These are phyloP conservation scores for Iodosphaeria phyllophila DNA, from an alignment of 2,329 filamentous ascomycete genomes.

Conservation along the genomic window DNA sequence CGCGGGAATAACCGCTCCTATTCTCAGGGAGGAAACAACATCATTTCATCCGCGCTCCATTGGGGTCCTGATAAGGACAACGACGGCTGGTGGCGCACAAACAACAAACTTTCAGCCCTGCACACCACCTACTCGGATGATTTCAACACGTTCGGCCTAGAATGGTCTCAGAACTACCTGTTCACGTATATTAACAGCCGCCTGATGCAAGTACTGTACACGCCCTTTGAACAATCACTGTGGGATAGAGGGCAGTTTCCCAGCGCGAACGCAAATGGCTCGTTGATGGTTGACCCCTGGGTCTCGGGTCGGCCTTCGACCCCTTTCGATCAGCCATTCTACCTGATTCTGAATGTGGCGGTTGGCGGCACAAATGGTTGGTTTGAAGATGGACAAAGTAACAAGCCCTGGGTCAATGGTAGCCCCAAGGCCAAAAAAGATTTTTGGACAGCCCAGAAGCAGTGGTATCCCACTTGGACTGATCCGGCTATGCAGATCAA, in stretches of 20 bases:
- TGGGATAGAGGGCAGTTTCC: slow-evolving; percentile 55
- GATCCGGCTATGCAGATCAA: slow-evolving; percentile 48
- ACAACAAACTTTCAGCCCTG: slow-evolving; percentile 55
- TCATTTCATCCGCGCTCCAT: slow-evolving; percentile 61
- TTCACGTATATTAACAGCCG: slow-evolving; percentile 75
- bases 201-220: slow-evolving; percentile 64
- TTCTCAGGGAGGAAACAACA: slow-evolving; percentile 60
- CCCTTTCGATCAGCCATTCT: slow-evolving; percentile 61
- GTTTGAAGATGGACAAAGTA: slow-evolving; percentile 54
- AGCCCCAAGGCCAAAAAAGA: slow-evolving; percentile 49
- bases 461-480: slow-evolving; percentile 57
- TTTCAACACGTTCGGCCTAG: slow-evolving; percentile 64
- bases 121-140: slow-evolving; percentile 53
- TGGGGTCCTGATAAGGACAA: slow-evolving; percentile 58
- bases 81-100: slow-evolving; percentile 71
- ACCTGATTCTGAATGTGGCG: slow-evolving; percentile 56
- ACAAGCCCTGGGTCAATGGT: slow-evolving; percentile 65
- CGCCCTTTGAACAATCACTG: slow-evolving; percentile 49
- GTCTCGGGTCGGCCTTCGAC: slow-evolving; percentile 37
- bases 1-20: slow-evolving; percentile 72
- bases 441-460: slow-evolving; percentile 51
- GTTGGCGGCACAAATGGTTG: slow-evolving; percentile 68
- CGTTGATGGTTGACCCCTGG: slow-evolving; percentile 46
- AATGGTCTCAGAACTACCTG: slow-evolving; percentile 77
- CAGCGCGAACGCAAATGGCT: slow-evolving; percentile 43